Evolutionary conservation across 2,329 filamentous ascomycete genomes (phyloP).

Genomic region (Didymella lethalis): DNA sequence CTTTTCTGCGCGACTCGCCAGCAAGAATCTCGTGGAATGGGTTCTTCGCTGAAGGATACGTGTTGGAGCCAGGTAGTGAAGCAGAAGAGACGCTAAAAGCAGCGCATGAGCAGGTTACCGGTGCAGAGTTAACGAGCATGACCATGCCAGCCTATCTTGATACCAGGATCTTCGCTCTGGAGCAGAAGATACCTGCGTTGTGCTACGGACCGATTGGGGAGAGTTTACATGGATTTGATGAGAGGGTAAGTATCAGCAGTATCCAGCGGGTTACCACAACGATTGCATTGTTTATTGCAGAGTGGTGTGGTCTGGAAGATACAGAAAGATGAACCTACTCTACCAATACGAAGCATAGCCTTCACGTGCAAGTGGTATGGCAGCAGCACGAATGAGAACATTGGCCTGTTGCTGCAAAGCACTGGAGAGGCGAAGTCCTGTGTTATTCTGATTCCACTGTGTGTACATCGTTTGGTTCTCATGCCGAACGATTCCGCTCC

Average conservation of each 20-base stretch:
- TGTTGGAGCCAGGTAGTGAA: constrained; percentile 26
- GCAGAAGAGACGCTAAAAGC: constrained; percentile 26
- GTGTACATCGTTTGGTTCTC: no score
- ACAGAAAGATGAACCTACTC: not conserved
- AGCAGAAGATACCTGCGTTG: constrained; percentile 33
- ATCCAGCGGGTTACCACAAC: constrained; percentile 29
- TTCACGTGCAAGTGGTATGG: not conserved
- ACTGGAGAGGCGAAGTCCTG: no score
- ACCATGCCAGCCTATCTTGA: constrained; percentile 31
- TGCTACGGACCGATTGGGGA: constrained; percentile 31
- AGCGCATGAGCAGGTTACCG: constrained; percentile 27
- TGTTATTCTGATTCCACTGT: no score
- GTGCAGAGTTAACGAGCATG: constrained; percentile 20
- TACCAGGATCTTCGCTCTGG: constrained; percentile 29
- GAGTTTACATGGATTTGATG: constrained; percentile 30
- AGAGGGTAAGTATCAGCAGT: constrained; percentile 30
- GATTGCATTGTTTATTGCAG: constrained; percentile 31
- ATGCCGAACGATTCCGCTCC: not conserved
- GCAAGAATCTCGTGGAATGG: constrained; percentile 33
- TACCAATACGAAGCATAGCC: no score
- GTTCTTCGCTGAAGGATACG: constrained; percentile 34
- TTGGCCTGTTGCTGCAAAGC: not conserved
- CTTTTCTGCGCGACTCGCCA: constrained; percentile 26
- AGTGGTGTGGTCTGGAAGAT: constrained; percentile 32
- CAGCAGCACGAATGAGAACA: not conserved